These are phyloP conservation scores for Chaetomium fimeti DNA, from an alignment of 495 filamentous ascomycete species.

Conservation along the genomic window DNA sequence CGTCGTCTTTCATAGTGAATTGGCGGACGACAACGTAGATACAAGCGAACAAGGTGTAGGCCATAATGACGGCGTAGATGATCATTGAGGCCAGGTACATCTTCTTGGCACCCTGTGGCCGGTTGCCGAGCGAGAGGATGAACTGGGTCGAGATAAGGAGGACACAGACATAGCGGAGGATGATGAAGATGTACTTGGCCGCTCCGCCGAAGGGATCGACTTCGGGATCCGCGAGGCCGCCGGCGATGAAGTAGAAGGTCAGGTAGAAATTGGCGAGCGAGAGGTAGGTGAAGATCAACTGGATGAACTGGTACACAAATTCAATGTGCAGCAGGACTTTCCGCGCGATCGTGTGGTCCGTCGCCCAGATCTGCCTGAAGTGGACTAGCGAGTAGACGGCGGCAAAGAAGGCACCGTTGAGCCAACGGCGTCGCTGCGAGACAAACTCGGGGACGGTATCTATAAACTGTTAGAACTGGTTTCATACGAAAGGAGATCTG, in stretches of 20 bases:
- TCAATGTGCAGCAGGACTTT: constrained; percentile 94
- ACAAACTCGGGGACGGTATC: constrained; percentile 89
- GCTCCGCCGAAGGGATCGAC: constrained; percentile 90
- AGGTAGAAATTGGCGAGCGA: constrained; percentile 98
- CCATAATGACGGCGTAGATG: constrained; percentile 89
- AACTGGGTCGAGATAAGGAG: constrained; percentile 92
- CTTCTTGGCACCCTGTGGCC: constrained; percentile 91
- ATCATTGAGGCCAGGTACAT: constrained; percentile 88
- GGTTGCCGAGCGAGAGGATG: constrained; percentile 97
- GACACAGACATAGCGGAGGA: constrained; percentile 80
- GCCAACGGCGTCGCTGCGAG: constrained; percentile 91
- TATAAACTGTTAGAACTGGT: constrained; percentile 19
- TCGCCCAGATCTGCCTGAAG: constrained; percentile 88
- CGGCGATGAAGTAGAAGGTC: constrained; percentile 97
- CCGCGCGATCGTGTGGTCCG: constrained; percentile 83
- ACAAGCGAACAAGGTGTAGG: constrained; percentile 84
- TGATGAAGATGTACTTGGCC: constrained; percentile 78
- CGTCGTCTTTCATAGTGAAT: constrained; percentile 52
- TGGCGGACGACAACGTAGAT: constrained; percentile 84
- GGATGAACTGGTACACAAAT: constrained; percentile 91
- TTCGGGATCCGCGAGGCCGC: constrained; percentile 76
- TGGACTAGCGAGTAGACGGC: constrained; percentile 97
- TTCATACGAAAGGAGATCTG: not conserved
- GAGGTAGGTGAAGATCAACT: constrained; percentile 93
- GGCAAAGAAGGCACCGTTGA: constrained; percentile 98